Conservation (phyloP, 1,284 basidiomycete species). For the Grifola frondosa region DNA sequence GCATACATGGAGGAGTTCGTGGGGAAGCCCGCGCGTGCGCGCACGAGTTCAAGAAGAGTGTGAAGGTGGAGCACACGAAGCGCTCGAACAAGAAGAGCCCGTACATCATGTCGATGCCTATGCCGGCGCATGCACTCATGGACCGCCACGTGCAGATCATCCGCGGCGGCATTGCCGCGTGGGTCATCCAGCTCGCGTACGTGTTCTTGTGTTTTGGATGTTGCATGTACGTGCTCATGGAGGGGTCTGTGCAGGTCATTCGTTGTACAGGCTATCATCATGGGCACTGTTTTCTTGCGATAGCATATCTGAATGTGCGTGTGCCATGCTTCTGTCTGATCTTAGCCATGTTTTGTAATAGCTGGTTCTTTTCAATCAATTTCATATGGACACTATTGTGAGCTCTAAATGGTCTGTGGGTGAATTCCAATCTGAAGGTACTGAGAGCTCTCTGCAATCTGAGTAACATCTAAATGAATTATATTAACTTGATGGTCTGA, state of each 20-base stretch:
- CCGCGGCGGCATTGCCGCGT: slow-evolving; percentile 51
- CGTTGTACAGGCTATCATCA: slow-evolving; percentile 68
- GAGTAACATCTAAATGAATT: too few species aligned
- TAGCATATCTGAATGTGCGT: too few species aligned
- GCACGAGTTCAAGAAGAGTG: slow-evolving; percentile 48
- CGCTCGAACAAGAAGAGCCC: slow-evolving; percentile 29
- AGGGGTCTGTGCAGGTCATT: slow-evolving; percentile 42
- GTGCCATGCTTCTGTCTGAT: too few species aligned
- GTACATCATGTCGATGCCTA: slow-evolving; percentile 33
- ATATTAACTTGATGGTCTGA: too few species aligned
- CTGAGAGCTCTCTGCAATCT: too few species aligned
- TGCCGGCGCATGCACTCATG: slow-evolving; percentile 72
- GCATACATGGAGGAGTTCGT: slow-evolving; percentile 40
- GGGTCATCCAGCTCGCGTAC: slow-evolving; percentile 31
- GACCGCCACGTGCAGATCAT: slow-evolving; percentile 66
- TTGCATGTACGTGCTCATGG: too few species aligned
- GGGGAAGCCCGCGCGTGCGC: slow-evolving; percentile 30
- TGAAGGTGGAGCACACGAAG: slow-evolving; percentile 48
- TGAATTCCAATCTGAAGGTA: too few species aligned
- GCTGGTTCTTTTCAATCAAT: too few species aligned
- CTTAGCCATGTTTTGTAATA: too few species aligned
- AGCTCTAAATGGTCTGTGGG: too few species aligned
- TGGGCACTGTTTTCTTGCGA: slow-evolving; percentile 78
- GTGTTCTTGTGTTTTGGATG: too few species aligned
- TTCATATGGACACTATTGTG: too few species aligned